Conservation (phyloP, 2,329 filamentous ascomycete species). For the Dichotomopilus funicola region DNA sequence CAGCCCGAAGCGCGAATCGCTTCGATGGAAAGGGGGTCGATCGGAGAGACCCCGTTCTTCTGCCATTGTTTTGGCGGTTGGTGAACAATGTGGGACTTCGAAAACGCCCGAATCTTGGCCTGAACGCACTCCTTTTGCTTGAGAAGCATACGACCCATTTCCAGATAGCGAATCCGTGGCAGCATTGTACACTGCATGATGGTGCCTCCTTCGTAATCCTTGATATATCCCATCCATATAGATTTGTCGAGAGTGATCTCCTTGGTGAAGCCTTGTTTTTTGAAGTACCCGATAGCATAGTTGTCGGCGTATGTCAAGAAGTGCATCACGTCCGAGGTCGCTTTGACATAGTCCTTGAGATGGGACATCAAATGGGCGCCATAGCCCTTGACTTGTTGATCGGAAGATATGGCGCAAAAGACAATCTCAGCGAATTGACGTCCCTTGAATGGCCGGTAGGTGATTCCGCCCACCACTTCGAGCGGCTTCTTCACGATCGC, state of each 20-base stretch:
- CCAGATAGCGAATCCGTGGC: constrained; percentile 87
- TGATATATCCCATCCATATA: constrained; percentile 99
- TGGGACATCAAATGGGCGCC: constrained; percentile 97
- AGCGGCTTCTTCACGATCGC: constrained; percentile 96
- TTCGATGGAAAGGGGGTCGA: constrained; percentile 79
- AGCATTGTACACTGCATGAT: constrained; percentile 99
- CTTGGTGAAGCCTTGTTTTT: constrained; percentile 98
- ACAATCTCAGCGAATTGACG: constrained; percentile 96
- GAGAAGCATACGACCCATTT: constrained; percentile 84
- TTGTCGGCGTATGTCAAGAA: constrained; percentile 98
- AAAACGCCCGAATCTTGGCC: constrained; percentile 89
- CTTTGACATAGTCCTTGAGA: constrained; percentile 96
- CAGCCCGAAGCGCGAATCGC: constrained; percentile 90
- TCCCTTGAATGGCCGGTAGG: constrained; percentile 87
- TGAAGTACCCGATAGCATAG: constrained; percentile 98
- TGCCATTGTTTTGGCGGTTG: constrained; percentile 80
- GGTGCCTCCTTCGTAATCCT: constrained; percentile 97
- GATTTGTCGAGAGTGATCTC: constrained; percentile 88
- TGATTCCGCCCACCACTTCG: constrained; percentile 94
- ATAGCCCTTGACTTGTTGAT: constrained; percentile 98
- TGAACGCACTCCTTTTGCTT: constrained; percentile 96
- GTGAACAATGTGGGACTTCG: constrained; percentile 82
- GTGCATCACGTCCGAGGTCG: constrained; percentile 94
- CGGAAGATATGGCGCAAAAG: constrained; percentile 94
- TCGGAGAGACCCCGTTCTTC: constrained; percentile 52